phyloP scores from a whole-genome alignment of 306 rosid species.

The Styphnolobium japonicum region DNA sequence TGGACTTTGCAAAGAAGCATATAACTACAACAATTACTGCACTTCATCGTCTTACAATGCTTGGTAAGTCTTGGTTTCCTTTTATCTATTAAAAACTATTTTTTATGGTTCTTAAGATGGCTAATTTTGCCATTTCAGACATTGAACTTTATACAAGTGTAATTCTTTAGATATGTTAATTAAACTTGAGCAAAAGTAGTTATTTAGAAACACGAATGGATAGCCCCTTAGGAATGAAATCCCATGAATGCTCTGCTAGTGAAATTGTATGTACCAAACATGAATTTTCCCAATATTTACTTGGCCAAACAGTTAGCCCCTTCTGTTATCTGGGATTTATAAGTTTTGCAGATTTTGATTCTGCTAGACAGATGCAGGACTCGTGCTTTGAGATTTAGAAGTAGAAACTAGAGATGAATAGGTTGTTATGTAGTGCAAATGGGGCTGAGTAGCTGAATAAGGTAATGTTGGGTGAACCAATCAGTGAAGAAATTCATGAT shows the following conservation, averaged over 20 bases:
- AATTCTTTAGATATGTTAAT: background rate
- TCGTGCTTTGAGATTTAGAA: background rate
- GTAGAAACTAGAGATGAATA: background rate
- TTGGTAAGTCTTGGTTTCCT: constrained; percentile 48
- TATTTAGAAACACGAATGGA: background rate
- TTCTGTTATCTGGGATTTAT: background rate
- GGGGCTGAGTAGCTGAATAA: background rate
- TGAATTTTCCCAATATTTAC: background rate
- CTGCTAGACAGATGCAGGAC: background rate
- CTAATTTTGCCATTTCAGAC: background rate
- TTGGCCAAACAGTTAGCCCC: background rate
- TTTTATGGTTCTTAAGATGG: constrained; percentile 11
- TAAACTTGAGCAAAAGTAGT: background rate
- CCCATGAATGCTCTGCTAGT: too few species aligned
- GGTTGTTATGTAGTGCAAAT: background rate
- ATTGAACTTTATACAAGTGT: background rate
- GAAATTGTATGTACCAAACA: too few species aligned
- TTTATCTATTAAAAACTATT: background rate
- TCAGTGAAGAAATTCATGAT: too few species aligned
- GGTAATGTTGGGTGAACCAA: background rate
- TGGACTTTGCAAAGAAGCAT: constrained; percentile 98
- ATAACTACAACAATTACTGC: constrained; percentile 96
- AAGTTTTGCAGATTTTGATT: background rate
- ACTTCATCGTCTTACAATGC: constrained; percentile 97
- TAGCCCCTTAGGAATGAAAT: too few species aligned